phyloP scores from a whole-genome alignment of 2,329 filamentous ascomycete species.

The Beauveria sp. region DNA sequence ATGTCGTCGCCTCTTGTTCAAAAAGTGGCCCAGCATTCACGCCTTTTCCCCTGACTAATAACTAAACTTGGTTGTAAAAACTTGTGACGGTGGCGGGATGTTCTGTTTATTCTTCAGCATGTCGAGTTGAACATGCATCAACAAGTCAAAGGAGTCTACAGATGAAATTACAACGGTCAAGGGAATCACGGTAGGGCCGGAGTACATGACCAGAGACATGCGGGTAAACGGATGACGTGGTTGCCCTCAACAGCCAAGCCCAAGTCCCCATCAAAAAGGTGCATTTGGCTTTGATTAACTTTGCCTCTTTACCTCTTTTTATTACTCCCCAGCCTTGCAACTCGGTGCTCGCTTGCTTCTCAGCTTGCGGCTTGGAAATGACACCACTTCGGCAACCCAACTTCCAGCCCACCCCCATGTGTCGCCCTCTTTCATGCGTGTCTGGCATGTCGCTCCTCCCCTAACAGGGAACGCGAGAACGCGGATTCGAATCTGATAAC shows the following conservation, averaged over 20 bases:
- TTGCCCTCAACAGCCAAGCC: not conserved
- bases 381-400: slow-evolving; percentile 6
- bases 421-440: not conserved
- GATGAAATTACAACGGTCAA: too few species aligned
- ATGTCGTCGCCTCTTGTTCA: not conserved
- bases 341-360: not conserved
- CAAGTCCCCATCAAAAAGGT: slow-evolving; percentile 2
- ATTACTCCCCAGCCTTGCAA: not conserved
- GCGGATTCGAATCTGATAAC: not conserved
- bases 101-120: not conserved
- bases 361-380: not conserved
- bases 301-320: not conserved
- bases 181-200: too few species aligned
- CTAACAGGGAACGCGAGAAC: not conserved
- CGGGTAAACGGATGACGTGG: not conserved
- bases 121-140: too few species aligned
- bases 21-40: not conserved
- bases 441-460: not conserved
- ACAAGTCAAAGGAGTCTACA: too few species aligned
- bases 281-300: not conserved
- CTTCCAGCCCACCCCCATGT: not conserved
- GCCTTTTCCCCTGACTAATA: not conserved
- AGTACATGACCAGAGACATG: not conserved
- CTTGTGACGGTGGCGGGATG: not conserved
- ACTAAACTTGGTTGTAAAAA: not conserved